Evolutionary conservation across 148 eudicot genomes (phyloP).

Genomic region (Diospyros kaki): DNA sequence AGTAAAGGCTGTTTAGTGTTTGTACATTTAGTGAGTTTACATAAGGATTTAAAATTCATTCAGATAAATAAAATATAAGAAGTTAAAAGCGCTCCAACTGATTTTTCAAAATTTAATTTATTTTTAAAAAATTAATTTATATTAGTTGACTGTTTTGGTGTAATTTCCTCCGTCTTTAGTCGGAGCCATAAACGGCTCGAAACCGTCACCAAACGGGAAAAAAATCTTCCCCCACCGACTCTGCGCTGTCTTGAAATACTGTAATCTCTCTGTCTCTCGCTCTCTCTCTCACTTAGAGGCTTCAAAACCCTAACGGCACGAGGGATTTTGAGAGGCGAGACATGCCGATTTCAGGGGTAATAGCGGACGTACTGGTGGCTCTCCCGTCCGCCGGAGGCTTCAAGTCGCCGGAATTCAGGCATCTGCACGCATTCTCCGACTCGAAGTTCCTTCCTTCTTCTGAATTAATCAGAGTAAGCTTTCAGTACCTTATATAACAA

Average conservation of each 20-base stretch:
- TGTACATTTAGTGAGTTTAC: no score
- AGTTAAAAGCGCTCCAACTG: no score
- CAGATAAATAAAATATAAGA: no score
- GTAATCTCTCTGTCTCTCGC: background rate
- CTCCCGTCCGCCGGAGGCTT: slow-evolving; percentile 31
- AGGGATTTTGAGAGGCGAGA: background rate
- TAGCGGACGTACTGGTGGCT: slow-evolving; percentile 43
- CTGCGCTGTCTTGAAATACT: background rate
- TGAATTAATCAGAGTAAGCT: slow-evolving; percentile 27
- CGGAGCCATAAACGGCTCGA: background rate
- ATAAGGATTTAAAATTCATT: no score
- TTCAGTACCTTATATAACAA: background rate
- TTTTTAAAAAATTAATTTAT: no score
- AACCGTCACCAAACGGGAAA: no score
- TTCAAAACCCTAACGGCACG: slow-evolving; percentile 4
- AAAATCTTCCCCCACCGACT: background rate
- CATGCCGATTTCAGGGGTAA: slow-evolving; percentile 47
- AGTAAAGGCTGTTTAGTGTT: no score
- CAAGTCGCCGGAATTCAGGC: slow-evolving; percentile 33
- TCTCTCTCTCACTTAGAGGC: background rate
- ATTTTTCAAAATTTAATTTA: no score
- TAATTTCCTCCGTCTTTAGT: no score
- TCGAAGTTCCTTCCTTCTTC: slow-evolving; percentile 22
- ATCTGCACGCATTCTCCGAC: slow-evolving; percentile 20
- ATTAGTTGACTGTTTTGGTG: no score